Conservation (phyloP, 129 eudicot species). For the Pittosporum tobira region DNA sequence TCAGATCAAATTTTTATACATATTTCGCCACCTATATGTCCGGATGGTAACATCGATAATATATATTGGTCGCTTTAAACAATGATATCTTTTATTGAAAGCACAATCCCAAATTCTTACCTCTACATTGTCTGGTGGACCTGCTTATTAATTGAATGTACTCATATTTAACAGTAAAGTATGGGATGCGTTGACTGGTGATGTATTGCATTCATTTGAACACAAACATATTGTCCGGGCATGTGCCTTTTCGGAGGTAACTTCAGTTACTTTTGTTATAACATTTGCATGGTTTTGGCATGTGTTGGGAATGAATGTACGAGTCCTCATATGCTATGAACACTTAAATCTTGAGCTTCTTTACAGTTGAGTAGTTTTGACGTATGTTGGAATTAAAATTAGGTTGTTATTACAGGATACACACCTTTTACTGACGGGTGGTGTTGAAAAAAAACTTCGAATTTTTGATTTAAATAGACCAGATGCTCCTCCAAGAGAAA, state of each 20-base stretch:
- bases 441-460: conserved; percentile 66
- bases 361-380: no score
- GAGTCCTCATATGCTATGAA: background rate
- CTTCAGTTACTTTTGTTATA: background rate
- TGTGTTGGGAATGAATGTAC: background rate
- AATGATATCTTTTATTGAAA: conserved; percentile 1
- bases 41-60: background rate
- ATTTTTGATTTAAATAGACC: conserved; percentile 69
- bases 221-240: conserved; percentile 90
- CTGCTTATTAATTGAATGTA: background rate
- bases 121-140: background rate
- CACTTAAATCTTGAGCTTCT: no score
- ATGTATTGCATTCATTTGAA: conserved; percentile 71
- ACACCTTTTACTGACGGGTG: conserved; percentile 60
- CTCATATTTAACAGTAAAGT: conserved; percentile 40
- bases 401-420: conserved; percentile 43
- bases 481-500: conserved; percentile 85
- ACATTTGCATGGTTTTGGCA: background rate
- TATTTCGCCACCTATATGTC: background rate
- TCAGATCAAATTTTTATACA: background rate
- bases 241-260: conserved; percentile 80
- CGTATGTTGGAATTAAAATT: conserved; percentile 10
- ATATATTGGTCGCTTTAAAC: no score
- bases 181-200: conserved; percentile 89
- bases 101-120: background rate